Base-by-base conservation (phyloP, 2,329 filamentous ascomycete genomes). In the Dactylellina cionopaga region DNA sequence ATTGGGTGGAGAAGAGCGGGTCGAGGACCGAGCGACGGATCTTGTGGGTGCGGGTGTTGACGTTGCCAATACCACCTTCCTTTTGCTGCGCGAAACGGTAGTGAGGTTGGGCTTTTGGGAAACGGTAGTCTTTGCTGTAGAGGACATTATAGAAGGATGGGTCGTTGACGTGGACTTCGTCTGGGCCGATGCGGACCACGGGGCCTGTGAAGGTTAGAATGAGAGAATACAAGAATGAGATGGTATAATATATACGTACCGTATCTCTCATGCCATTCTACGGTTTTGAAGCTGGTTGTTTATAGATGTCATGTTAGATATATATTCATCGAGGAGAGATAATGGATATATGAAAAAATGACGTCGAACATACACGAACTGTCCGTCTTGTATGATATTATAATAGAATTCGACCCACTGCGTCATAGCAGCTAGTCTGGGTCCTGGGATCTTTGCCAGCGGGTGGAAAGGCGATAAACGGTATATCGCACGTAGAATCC, bases 81-180 rank as follows among this genome's bases (percentile, higher is more conserved):
- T 35, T 63, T 58, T 71, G 65, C 19, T 71, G 65, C 3, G 56
- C 56, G 49, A 71, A 71, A n/a, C 65, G 65, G n/a, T 71, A 71
- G 24, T 71, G 65, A 5, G 29, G 29, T 35, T 54, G 41, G 27
- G 56, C 51, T 44, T 71, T 71, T 15, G 41, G 22, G 73, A 84
- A 83, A 27, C 80, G 81, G n/a, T 81, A 82, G 15, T 79, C 75
- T 66, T 82, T 79, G 58, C 81, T 78, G 59, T 80, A 79, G 70
- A 84, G 83, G 39, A 78, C 78, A 15, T 78, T 74, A 31, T 77
- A 79, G 72, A 76, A 79, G 27, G 63, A 58, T 1, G 77, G 74
- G 25, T 80, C 77, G 24, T 72, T 62, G 41, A 80, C 75, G 58
- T 78, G 77, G 5, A 80, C 64, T 64, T 80, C 78, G 49, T 75